Evolutionary conservation across 2,329 filamentous ascomycete genomes (phyloP).

Genomic region (Arthrobotrys sinensis): DNA sequence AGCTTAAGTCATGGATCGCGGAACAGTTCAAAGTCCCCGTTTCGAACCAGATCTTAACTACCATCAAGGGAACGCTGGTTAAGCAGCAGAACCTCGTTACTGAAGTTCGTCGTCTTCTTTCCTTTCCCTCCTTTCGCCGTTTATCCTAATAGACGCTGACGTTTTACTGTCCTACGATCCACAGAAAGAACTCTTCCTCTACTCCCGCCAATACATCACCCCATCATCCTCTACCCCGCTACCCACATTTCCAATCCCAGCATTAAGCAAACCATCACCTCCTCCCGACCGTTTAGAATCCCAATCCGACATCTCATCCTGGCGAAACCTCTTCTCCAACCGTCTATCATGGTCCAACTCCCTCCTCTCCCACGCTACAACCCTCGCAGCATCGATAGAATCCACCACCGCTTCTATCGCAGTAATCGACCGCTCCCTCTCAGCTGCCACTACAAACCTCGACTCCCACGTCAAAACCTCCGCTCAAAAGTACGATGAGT

Average conservation of each 20-base stretch:
- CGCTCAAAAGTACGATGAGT: slow-evolving; percentile 79
- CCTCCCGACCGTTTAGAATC: slow-evolving; percentile 86
- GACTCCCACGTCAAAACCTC: slow-evolving; percentile 80
- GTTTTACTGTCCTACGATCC: background rate
- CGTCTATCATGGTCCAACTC: slow-evolving; percentile 84
- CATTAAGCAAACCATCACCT: slow-evolving; percentile 74
- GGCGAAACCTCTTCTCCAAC: slow-evolving; percentile 87
- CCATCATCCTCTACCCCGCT: slow-evolving; percentile 70
- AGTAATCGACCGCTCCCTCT: slow-evolving; percentile 83
- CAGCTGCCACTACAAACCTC: slow-evolving; percentile 88
- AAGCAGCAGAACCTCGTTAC: slow-evolving; percentile 83
- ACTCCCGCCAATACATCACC: slow-evolving; percentile 83
- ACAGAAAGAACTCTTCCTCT: slow-evolving; percentile 90
- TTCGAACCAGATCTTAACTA: slow-evolving; percentile 88
- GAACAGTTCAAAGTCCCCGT: slow-evolving; percentile 80
- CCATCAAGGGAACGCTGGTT: slow-evolving; percentile 84
- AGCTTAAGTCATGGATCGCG: slow-evolving; percentile 85
- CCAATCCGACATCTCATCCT: slow-evolving; percentile 85
- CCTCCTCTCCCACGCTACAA: slow-evolving; percentile 78
- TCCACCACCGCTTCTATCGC: slow-evolving; percentile 80
- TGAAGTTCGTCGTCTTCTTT: slow-evolving; percentile 75
- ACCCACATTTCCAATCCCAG: slow-evolving; percentile 73
- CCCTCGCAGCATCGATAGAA: slow-evolving; percentile 75
- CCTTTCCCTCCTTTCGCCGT: background rate
- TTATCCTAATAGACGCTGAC: slow-evolving; percentile 36